These are phyloP conservation scores for Colletotrichum brevisporum DNA, from an alignment of 2,329 filamentous ascomycete genomes.

Conservation along the genomic window DNA sequence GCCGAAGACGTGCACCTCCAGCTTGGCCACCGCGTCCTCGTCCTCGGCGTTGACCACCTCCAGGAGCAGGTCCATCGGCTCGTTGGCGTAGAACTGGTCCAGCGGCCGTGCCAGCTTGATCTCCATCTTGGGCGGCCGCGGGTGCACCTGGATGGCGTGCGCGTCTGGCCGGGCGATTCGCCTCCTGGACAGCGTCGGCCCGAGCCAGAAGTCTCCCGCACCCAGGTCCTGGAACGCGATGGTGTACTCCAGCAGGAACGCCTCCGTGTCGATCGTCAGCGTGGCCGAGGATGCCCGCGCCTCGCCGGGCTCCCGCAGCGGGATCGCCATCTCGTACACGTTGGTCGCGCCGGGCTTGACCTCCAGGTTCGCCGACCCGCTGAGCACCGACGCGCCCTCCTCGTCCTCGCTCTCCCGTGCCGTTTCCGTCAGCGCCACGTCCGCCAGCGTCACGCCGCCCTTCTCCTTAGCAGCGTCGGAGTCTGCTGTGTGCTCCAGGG, in stretches of 20 bases:
- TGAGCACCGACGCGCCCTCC: constrained; percentile 50
- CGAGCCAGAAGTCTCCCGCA: constrained; percentile 65
- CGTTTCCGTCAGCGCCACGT: constrained; percentile 47
- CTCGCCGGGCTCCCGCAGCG: constrained; percentile 86
- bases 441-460: constrained; percentile 44
- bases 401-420: constrained; percentile 38
- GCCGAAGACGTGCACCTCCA: constrained; percentile 79
- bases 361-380: constrained; percentile 65
- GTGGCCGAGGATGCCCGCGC: constrained; percentile 75
- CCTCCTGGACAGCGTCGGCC: constrained; percentile 58
- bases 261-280: constrained; percentile 73
- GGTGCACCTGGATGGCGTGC: constrained; percentile 78
- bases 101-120: constrained; percentile 74
- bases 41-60: constrained; percentile 87
- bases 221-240: constrained; percentile 65
- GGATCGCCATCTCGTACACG: constrained; percentile 79
- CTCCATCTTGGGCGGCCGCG: constrained; percentile 92
- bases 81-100: constrained; percentile 88
- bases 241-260: constrained; percentile 78
- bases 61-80: constrained; percentile 77
- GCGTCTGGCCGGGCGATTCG: constrained; percentile 64
- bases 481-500: constrained; percentile 60
- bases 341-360: constrained; percentile 77
- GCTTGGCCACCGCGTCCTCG: constrained; percentile 78
- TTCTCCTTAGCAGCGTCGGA: constrained; percentile 31